Evolutionary conservation across 148 eudicot species (phyloP).

Genomic region (Tetragonia tetragonoides): DNA sequence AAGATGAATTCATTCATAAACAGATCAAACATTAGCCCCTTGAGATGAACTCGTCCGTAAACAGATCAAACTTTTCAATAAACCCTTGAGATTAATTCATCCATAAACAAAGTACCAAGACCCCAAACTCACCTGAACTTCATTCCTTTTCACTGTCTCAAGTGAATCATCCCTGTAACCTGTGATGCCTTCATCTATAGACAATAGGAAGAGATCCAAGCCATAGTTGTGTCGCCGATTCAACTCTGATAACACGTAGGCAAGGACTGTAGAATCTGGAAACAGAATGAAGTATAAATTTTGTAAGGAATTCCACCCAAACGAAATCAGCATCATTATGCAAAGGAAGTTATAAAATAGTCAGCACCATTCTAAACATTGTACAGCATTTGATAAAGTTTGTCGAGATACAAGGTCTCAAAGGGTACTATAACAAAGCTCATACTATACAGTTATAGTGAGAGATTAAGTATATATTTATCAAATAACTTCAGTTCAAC

Average conservation of each 20-base stretch:
- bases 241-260: conserved; percentile 87
- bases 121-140: conserved; percentile 59
- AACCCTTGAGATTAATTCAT: not conserved
- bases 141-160: conserved; percentile 97
- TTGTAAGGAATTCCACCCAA: not conserved
- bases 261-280: conserved; percentile 97
- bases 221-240: conserved; percentile 85
- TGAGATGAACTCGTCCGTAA: not conserved
- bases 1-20: not conserved
- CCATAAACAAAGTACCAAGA: not conserved
- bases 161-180: conserved; percentile 98
- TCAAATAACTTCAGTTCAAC: not conserved
- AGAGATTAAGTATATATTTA: not conserved
- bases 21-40: not conserved
- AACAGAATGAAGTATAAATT: not conserved
- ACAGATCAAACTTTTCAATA: not conserved
- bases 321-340: not conserved
- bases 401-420: not conserved
- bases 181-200: conserved; percentile 96
- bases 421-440: no score
- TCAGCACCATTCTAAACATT: not conserved
- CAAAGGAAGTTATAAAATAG: not conserved
- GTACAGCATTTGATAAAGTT: not conserved
- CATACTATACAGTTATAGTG: no score
- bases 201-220: conserved; percentile 82